These are phyloP conservation scores for Leccinum subgranulosum DNA, from an alignment of 768 basidiomycete genomes.

Conservation along the genomic window DNA sequence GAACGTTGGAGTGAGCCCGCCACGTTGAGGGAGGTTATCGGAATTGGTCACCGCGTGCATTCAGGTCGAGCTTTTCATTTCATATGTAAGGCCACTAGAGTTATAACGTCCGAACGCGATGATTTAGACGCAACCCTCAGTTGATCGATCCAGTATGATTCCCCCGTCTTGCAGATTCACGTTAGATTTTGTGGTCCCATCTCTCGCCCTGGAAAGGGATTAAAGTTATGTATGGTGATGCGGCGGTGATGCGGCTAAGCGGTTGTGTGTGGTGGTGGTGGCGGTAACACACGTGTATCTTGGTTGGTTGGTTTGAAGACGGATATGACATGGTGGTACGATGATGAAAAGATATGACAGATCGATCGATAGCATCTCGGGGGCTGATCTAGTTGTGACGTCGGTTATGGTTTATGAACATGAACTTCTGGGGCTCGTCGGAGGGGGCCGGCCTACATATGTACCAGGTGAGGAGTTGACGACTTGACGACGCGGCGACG, in stretches of 20 bases:
- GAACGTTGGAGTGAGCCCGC: too few species aligned
- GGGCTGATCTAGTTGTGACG: not conserved
- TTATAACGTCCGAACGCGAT: too few species aligned
- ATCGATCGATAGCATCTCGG: not conserved
- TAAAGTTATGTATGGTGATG: not conserved
- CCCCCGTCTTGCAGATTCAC: too few species aligned
- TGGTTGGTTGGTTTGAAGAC: not conserved
- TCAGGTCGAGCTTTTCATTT: too few species aligned
- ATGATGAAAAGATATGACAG: not conserved
- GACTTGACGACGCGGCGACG: too few species aligned
- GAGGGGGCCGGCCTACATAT: not conserved
- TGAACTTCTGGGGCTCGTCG: not conserved
- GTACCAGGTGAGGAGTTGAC: not conserved
- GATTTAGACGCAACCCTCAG: too few species aligned
- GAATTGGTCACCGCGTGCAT: not conserved
- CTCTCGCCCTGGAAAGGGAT: not conserved
- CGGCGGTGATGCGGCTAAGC: too few species aligned
- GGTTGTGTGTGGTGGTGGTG: too few species aligned
- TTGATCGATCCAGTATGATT: too few species aligned
- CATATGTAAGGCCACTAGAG: too few species aligned
- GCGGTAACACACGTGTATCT: not conserved
- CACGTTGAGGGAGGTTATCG: too few species aligned
- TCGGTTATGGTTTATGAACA: not conserved
- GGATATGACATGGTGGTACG: not conserved
- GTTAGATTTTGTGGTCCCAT: too few species aligned